phyloP scores from a whole-genome alignment of 2,329 filamentous ascomycete genomes.

The Verticillium alfalfae region DNA sequence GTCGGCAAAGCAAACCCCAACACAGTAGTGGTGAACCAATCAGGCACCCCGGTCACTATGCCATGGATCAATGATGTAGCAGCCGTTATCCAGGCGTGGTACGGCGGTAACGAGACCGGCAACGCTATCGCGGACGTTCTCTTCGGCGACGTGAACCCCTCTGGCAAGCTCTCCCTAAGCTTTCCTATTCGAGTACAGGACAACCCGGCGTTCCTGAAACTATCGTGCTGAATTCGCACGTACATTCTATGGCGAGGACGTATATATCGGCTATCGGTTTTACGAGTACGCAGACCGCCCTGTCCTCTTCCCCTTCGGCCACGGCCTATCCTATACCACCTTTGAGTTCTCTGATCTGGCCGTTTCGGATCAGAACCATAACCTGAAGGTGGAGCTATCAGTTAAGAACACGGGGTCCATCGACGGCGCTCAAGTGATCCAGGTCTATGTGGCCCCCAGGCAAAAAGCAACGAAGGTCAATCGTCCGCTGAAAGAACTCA shows the following conservation, averaged over 20 bases:
- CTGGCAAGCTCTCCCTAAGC: conserved; percentile 67
- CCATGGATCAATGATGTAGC: conserved; percentile 49
- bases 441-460: conserved; percentile 45
- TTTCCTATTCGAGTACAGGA: conserved; percentile 60
- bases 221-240: conserved; percentile 58
- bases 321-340: conserved; percentile 65
- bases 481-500: conserved; percentile 47
- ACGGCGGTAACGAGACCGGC: conserved; percentile 69
- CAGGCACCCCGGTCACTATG: conserved; percentile 64
- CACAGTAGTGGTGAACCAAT: conserved; percentile 64
- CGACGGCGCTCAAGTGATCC: conserved; percentile 40
- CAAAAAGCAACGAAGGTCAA: conserved; percentile 40
- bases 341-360: conserved; percentile 46
- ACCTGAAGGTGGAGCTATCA: conserved; percentile 37
- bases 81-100: conserved; percentile 69
- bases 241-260: conserved; percentile 65
- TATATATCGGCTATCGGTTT: conserved; percentile 69
- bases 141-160: conserved; percentile 63
- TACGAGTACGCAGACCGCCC: conserved; percentile 58
- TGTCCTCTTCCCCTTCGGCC: conserved; percentile 64
- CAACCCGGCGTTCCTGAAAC: conserved; percentile 68
- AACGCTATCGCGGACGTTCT: conserved; percentile 69
- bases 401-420: conserved; percentile 50
- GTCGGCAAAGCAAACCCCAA: conserved; percentile 60
- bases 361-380: conserved; percentile 30